Percentiles rank a stretch among this genome's conserved stretches.
Conservation (phyloP, 2,329 filamentous ascomycete species). For the Pestalotiopsis sp. region DNA sequence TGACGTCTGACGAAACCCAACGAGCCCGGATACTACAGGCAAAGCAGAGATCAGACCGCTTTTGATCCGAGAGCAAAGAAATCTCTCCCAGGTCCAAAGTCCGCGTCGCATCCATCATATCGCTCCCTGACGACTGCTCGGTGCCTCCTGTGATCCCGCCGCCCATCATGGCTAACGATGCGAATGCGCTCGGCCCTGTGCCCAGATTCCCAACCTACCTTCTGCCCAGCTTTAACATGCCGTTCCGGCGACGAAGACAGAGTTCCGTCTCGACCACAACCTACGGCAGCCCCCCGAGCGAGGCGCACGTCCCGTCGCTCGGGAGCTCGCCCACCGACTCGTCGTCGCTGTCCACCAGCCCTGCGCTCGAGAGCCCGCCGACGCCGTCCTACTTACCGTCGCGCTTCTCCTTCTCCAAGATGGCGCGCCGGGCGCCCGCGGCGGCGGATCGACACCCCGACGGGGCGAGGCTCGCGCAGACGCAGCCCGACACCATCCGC, state of each 20-base stretch:
- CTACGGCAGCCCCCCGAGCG: constrained; percentile 23
- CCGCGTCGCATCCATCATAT: not conserved
- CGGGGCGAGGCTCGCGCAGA: constrained; percentile 39
- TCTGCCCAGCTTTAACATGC: constrained; percentile 51
- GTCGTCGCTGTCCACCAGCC: constrained; percentile 27
- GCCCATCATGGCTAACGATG: constrained; percentile 1
- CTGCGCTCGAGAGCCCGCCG: constrained; percentile 23
- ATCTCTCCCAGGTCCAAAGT: not conserved
- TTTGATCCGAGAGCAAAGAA: not conserved
- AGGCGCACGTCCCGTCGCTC: constrained; percentile 33
- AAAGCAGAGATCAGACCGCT: not conserved
- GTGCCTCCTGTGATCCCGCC: not conserved
- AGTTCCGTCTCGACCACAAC: constrained; percentile 32
- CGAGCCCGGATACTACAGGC: not conserved
- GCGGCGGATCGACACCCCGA: constrained; percentile 13
- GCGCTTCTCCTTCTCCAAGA: constrained; percentile 24
- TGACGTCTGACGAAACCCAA: not conserved
- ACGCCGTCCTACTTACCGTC: constrained; percentile 26
- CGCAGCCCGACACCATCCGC: constrained; percentile 57
- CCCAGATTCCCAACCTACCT: constrained; percentile 55
- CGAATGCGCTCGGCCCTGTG: constrained; percentile 14
- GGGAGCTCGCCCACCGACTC: constrained; percentile 39
- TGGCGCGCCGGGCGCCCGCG: constrained; percentile 17
- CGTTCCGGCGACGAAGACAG: constrained; percentile 45
- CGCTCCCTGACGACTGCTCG: not conserved